Evolutionary conservation across 345 rosid species (phyloP), one percentile per base, ranked within the genome.

Genomic region (Syzygium grande): DNA sequence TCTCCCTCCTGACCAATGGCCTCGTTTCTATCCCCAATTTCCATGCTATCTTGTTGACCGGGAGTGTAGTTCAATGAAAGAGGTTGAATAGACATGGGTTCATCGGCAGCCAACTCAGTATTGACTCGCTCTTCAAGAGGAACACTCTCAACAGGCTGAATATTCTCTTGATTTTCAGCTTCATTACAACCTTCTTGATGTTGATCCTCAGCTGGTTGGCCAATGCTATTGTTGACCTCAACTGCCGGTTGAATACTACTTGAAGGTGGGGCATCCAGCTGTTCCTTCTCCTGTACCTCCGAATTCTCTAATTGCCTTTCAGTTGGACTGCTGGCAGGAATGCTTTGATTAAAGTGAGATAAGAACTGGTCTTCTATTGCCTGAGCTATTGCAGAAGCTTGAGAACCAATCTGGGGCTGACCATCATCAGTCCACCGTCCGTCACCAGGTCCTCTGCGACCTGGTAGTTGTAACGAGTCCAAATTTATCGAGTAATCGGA

Each of bases 371-470:
- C 99, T 92, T 96, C 99, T 51, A 96, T 92, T 85, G 96, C 95
- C 88, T 97, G 97, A 56, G 99, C 98, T 90, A 97, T 94, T 52
- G 94, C 93, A 87, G 98, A 92, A 91, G 97, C 94, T 88, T 94
- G 99, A 84, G 93, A 89, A 90, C 94, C 93, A 89, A 95, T 94
- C 89, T 95, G 99, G 23, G 98, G 98, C 91, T 94, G 98, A 90
- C 99, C 99, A 89, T 95, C 96, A 93, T 97, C 98, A 89, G 98
- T 95, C 99, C 99, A 97, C 88, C 98, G 94, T 85, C 97, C 95
- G 90, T 95, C 96, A 89, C 96, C 94, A 85, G 93, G 93, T 89
- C 97, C 97, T 91, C 99, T 94, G 89, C 98, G 93, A 43, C 95
- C 98, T 22, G 90, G 90, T 77, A 92, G 85, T 84, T 89, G 96